Evolutionary conservation across 2,329 filamentous ascomycete species (phyloP).

Genomic region (Alternaria consortialis): DNA sequence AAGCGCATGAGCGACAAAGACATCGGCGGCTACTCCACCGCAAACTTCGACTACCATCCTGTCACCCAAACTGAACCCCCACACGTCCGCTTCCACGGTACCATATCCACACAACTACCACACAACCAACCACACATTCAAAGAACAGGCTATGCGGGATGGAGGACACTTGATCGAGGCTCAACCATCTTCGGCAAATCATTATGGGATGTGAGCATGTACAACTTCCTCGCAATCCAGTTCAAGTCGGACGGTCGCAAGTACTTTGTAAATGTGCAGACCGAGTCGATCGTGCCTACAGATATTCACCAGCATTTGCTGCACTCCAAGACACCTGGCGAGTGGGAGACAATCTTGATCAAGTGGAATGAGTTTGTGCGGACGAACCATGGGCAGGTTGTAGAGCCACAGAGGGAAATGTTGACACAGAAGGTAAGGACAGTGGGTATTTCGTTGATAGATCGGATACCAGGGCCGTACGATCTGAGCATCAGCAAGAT

Average conservation of each 20-base stretch:
- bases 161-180: conserved; percentile 80
- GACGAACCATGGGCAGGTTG: conserved; percentile 89
- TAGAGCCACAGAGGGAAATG: conserved; percentile 92
- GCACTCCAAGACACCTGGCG: conserved; percentile 77
- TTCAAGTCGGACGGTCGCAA: conserved; percentile 90
- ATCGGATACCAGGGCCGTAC: conserved; percentile 87
- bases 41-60: conserved; percentile 71
- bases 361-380: conserved; percentile 93
- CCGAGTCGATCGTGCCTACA: conserved; percentile 90
- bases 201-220: conserved; percentile 89
- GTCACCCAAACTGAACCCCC: conserved; percentile 60
- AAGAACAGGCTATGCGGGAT: conserved; percentile 87
- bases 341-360: conserved; percentile 96
- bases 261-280: conserved; percentile 96
- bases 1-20: conserved; percentile 88
- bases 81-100: conserved; percentile 85
- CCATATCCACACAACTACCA: conserved; percentile 86
- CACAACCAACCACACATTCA: conserved; percentile 75
- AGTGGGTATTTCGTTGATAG: conserved; percentile 87
- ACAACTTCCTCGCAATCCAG: conserved; percentile 84
- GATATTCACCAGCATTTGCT: conserved; percentile 95
- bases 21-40: conserved; percentile 85
- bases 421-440: conserved; percentile 85
- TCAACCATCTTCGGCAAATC: conserved; percentile 85
- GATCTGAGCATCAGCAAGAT: conserved; percentile 85